phyloP scores from a whole-genome alignment of 352 stramenopile species.

The Pilasporangium apinafurcum region DNA sequence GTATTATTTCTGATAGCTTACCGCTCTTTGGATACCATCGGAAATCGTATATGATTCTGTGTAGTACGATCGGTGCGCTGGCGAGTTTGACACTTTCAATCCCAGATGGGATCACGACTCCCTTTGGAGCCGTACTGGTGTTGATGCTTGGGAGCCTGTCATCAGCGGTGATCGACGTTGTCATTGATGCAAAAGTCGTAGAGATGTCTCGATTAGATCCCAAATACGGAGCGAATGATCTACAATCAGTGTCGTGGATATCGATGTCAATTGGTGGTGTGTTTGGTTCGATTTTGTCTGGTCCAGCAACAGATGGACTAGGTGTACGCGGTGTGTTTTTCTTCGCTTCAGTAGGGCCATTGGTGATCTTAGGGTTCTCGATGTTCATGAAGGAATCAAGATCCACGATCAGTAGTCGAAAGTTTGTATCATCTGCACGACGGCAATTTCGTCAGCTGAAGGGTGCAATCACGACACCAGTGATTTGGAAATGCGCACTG shows the following conservation, averaged over 20 bases:
- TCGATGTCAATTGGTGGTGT: conserved; percentile 90
- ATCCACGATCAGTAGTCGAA: conserved; percentile 23
- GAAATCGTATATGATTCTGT: conserved; percentile 93
- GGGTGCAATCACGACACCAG: conserved; percentile 73
- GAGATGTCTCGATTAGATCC: conserved; percentile 88
- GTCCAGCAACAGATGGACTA: conserved; percentile 87
- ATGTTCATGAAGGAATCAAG: conserved; percentile 85
- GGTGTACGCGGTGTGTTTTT: conserved; percentile 91
- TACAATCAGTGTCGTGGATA: conserved; percentile 95
- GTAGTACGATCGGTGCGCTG: conserved; percentile 57
- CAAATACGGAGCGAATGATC: conserved; percentile 85
- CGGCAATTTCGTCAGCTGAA: conserved; percentile 60
- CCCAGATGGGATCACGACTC: conserved; percentile 44
- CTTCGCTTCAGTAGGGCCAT: conserved; percentile 85
- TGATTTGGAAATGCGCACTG: conserved; percentile 94
- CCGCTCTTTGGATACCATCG: conserved; percentile 92
- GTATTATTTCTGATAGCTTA: conserved; percentile 94
- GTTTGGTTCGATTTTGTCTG: conserved; percentile 90
- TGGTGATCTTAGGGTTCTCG: conserved; percentile 87
- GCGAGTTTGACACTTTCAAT: conserved; percentile 58
- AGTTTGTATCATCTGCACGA: conserved; percentile 48
- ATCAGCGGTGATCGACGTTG: conserved; percentile 93
- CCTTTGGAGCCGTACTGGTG: conserved; percentile 44
- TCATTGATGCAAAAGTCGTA: conserved; percentile 95
- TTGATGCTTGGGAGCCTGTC: conserved; percentile 82